These are phyloP conservation scores for Cladochytrium replicatum DNA, from an alignment of 192 early-diverging fungal genomes.

Conservation along the genomic window DNA sequence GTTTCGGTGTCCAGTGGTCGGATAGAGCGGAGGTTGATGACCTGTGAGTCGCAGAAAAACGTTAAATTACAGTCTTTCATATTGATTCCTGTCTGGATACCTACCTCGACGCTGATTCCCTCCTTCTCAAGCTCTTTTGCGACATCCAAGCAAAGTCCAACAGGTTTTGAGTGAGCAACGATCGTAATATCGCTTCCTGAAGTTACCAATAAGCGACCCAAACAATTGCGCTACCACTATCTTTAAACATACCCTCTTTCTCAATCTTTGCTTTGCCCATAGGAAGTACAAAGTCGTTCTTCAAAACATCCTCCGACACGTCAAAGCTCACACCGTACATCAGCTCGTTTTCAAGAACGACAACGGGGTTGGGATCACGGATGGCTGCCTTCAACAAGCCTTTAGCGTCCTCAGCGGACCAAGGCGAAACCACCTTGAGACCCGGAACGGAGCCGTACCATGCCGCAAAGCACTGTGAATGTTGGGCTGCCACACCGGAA, in stretches of 20 bases:
- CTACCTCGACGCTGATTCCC: slow-evolving; percentile 35
- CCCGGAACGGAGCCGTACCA: slow-evolving; percentile 97
- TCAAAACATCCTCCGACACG: slow-evolving; percentile 61
- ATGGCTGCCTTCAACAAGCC: slow-evolving; percentile 97
- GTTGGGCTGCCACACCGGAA: slow-evolving; percentile 94
- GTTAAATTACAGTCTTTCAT: too few species aligned
- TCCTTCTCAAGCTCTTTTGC: slow-evolving; percentile 78
- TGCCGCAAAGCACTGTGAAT: slow-evolving; percentile 96
- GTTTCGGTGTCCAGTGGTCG: slow-evolving; percentile 87
- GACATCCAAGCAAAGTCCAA: slow-evolving; percentile 77
- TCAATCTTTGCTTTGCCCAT: slow-evolving; percentile 97
- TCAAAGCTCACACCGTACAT: slow-evolving; percentile 91
- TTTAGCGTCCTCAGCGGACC: slow-evolving; percentile 94
- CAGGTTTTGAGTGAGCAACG: slow-evolving; percentile 85
- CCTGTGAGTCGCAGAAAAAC: slow-evolving; percentile 37
- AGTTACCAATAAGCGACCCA: too few species aligned
- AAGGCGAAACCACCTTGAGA: slow-evolving; percentile 93
- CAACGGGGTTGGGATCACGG: slow-evolving; percentile 95
- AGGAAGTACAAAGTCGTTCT: slow-evolving; percentile 73
- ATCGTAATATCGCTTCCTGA: slow-evolving; percentile 85
- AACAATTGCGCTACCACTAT: slow-evolving; percentile 2
- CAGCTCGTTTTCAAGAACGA: slow-evolving; percentile 94
- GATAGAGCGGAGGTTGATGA: slow-evolving; percentile 98
- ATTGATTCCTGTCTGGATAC: too few species aligned
- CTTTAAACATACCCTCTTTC: slow-evolving; percentile 29